Percentiles rank a stretch among this genome's conserved stretches.
phyloP scores from a whole-genome alignment of 1,284 basidiomycete species.

The Microbotryum saponariae region DNA sequence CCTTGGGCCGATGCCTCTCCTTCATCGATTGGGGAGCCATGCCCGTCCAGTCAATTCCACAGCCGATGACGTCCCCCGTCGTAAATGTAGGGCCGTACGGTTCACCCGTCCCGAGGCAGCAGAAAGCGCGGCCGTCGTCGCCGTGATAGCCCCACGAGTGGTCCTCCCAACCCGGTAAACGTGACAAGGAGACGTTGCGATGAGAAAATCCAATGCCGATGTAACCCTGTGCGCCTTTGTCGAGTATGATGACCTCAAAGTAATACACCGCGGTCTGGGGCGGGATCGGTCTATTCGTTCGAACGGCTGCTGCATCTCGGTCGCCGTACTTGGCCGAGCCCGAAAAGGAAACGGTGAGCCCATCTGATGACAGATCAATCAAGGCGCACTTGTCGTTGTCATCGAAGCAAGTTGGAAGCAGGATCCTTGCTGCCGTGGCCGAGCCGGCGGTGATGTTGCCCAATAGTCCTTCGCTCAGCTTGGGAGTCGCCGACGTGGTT shows the following conservation, averaged over 20 bases:
- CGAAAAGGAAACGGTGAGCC: constrained; percentile 60
- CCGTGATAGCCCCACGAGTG: constrained; percentile 90
- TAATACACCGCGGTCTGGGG: constrained; percentile 79
- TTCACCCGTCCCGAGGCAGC: constrained; percentile 61
- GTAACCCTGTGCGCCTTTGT: constrained; percentile 73
- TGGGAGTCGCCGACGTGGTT: background rate
- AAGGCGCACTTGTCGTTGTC: constrained; percentile 54
- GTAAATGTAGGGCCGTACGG: constrained; percentile 66
- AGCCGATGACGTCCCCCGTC: constrained; percentile 72
- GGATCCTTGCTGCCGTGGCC: constrained; percentile 22
- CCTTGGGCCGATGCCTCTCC: background rate
- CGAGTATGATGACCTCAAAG: constrained; percentile 73
- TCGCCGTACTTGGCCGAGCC: constrained; percentile 49
- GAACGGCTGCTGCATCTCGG: constrained; percentile 69
- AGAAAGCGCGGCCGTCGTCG: constrained; percentile 77
- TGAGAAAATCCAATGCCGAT: constrained; percentile 54
- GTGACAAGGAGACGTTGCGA: constrained; percentile 54
- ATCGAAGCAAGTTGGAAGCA: constrained; percentile 71
- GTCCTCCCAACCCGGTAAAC: constrained; percentile 81
- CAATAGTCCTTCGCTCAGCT: background rate
- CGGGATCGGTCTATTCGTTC: constrained; percentile 66
- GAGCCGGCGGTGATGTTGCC: background rate
- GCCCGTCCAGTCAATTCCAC: constrained; percentile 72
- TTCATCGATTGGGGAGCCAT: constrained; percentile 36
- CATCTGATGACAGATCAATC: constrained; percentile 58